Evolutionary conservation across 2,329 filamentous ascomycete species (phyloP), one percentile per base, ranked within the genome.

Genomic region (Colletotrichum lindemuthianum): DNA sequence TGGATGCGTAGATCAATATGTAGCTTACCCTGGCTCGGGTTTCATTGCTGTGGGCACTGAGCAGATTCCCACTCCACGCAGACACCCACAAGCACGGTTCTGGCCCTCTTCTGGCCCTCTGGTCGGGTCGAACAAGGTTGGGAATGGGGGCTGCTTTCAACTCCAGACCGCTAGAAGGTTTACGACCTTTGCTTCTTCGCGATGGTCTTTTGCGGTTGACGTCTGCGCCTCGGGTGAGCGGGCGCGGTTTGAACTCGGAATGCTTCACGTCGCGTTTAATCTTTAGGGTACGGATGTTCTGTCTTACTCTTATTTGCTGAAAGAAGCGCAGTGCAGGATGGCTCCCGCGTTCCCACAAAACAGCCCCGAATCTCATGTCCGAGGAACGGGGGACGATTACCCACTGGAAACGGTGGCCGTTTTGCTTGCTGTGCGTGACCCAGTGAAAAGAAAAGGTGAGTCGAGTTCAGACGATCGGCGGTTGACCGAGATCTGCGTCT

Each of bases 21-120:
- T 39, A 37, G 61, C 45, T 61, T n/a, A 36, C 60, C 51, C 56
- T 48, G 51, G 51, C 15, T 12, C 47, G 41, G 58, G 61, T 65
- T 65, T 57, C 51, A 65, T 65, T 65, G 32, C 39, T 57, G 61
- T 61, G 61, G 61, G 40, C 58, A 47, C 50, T 24, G 24, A 24
- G n/a, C 16, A 34, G 11, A 61, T 56, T 11, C 47, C 40, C 43
- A 24, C 40, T 39, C 34, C 24, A 24, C 24, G 24, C 24, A 24
- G 24, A 24, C 24, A 24, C 24, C 24, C 24, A 24, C 24, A 24
- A 24, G 24, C 24, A 24, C 24, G 24, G 24, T 24, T 24, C 24
- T 24, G 24, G 24, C 24, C 24, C 4, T 24, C 24, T 24, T 24
- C 24, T 24, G 24, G 24, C 24, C 24, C 4, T 24, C 24, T 5